Percentiles rank a stretch among this genome's conserved stretches.
These are phyloP conservation scores for Lachancea nothofagi DNA, from an alignment of 805 yeast genomes.

Conservation along the genomic window DNA sequence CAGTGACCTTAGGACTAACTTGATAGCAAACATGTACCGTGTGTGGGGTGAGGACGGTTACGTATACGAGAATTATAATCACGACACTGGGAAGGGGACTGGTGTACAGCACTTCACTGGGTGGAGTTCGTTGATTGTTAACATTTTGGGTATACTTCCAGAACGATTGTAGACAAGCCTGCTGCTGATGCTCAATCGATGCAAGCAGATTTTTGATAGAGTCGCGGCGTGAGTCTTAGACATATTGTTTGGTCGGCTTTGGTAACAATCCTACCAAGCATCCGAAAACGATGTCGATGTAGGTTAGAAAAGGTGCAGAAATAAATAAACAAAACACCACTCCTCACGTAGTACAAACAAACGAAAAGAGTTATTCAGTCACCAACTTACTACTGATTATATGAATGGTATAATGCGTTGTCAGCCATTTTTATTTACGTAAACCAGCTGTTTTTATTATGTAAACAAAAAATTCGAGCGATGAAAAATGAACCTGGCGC, in stretches of 20 bases:
- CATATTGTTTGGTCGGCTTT: too few relatives aligned
- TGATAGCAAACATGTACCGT: slow-evolving; percentile 62
- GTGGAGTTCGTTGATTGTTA: slow-evolving; percentile 81
- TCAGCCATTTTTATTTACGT: too few relatives aligned
- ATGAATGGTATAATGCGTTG: too few relatives aligned
- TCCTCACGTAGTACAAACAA: too few relatives aligned
- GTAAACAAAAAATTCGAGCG: slow-evolving; percentile 1
- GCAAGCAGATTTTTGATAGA: too few relatives aligned
- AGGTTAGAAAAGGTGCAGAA: too few relatives aligned
- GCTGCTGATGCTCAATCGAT: neutral
- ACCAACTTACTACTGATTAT: too few relatives aligned
- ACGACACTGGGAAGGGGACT: slow-evolving; percentile 62
- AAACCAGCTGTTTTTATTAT: slow-evolving; percentile 4
- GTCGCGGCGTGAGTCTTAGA: too few relatives aligned
- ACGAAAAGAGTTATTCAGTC: too few relatives aligned
- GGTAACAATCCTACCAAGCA: too few relatives aligned
- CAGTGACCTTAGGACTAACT: slow-evolving; percentile 51
- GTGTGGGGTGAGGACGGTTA: slow-evolving; percentile 73
- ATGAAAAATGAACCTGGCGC: slow-evolving; percentile 1
- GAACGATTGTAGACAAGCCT: neutral
- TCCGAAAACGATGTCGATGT: too few relatives aligned
- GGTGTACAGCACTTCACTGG: slow-evolving; percentile 91
- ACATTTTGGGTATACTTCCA: slow-evolving; percentile 51
- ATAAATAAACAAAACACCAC: too few relatives aligned
- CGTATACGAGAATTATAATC: slow-evolving; percentile 89